Conservation (phyloP, 805 yeast species). For the Yarrowia porcina region DNA sequence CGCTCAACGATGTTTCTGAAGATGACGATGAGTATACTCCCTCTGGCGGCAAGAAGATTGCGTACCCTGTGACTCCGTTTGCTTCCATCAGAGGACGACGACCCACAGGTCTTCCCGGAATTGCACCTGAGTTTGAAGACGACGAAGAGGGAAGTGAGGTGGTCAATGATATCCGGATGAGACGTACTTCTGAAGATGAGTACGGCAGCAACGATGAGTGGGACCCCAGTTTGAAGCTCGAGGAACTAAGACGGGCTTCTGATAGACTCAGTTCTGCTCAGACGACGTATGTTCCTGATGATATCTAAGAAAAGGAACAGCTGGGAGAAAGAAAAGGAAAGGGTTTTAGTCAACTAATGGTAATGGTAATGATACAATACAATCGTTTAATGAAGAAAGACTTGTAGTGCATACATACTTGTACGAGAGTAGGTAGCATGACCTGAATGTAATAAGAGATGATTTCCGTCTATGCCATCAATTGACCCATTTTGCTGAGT, state of each 20-base stretch:
- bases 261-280: not conserved
- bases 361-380: no score
- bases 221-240: conserved; percentile 7
- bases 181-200: conserved; percentile 3
- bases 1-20: not conserved
- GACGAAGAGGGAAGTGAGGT: not conserved
- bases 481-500: no score
- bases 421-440: no score
- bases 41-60: not conserved
- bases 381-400: no score
- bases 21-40: not conserved
- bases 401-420: no score
- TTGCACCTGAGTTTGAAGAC: conserved; percentile 2
- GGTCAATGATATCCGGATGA: conserved; percentile 1
- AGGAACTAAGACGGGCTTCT: conserved; percentile 1
- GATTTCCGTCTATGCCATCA: no score
- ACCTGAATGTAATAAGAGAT: no score
- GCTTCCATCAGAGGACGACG: conserved; percentile 9
- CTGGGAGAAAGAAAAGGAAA: not conserved
- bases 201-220: conserved; percentile 5
- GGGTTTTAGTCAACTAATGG: no score
- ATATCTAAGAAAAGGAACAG: not conserved
- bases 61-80: conserved; percentile 19
- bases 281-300: not conserved
- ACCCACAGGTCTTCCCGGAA: not conserved